Base-by-base conservation (phyloP, 192 early-diverging fungal genomes). In the Hyaloraphidium curvatum region DNA sequence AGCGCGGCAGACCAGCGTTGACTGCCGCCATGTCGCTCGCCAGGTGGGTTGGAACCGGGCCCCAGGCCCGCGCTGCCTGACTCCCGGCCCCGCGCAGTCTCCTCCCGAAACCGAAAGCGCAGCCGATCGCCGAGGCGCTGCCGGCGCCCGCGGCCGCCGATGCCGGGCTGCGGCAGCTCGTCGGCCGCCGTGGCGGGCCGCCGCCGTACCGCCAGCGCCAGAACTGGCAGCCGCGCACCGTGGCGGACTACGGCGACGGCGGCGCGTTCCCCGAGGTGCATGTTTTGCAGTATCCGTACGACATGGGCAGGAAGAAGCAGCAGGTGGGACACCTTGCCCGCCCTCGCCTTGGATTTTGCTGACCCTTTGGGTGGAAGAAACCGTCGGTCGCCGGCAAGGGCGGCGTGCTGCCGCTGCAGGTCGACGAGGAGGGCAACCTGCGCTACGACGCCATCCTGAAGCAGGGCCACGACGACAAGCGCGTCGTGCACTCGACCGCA, bases 261-360 rank as follows among this genome's bases (percentile, higher is more conserved):
- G 95, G 95, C 28, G 89, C 95, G 0, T 98, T 82, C 59, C 95
- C 95, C 23, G 95, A 98, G 66, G 82, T 92, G 53, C 79, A 80
- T 58, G 66, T 85, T 39, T 77, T 79, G 2, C 95, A 98, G 63
- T 96, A 93, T 55, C 95, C 95, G 11, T 66, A 89, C 28, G 88
- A 90, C 54, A 84, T 98, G 87, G 95, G 95, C 7, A 74, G 83
- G 4, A 81, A 78, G 55, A 80, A 78, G 52, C 67, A 59, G 28
- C 62, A 63, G 30, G 61, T 48, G 16, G n/a, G n/a, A n/a, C n/a
- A n/a, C n/a, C n/a, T n/a, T n/a, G n/a, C n/a, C n/a, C n/a, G n/a
- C n/a, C n/a, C n/a, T n/a, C n/a, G n/a, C n/a, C n/a, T n/a, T n/a
- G n/a, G n/a, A n/a, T n/a, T n/a, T n/a, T n/a, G n/a, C n/a, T n/a